A percentile compares a stretch with the other conserved stretches of the same genome.
These are phyloP conservation scores for Monosporascus sp. DNA, from an alignment of 2,329 filamentous ascomycete species.

Conservation along the genomic window DNA sequence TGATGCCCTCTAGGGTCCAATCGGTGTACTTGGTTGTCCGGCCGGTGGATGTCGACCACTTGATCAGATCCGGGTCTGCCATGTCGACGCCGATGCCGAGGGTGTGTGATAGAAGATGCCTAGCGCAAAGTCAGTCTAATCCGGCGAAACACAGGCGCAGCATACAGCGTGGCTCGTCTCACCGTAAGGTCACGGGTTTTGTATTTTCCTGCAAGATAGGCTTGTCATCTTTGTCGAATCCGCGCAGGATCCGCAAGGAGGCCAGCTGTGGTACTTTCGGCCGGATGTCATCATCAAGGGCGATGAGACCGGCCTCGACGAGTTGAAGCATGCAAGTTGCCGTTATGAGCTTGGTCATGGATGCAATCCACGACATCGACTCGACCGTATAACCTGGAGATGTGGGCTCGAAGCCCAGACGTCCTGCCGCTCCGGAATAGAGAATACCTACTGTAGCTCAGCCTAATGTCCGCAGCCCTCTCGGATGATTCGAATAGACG, in stretches of 20 bases:
- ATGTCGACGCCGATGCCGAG: constrained; percentile 41
- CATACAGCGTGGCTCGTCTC: background rate
- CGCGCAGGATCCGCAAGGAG: constrained; percentile 29
- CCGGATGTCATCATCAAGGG: constrained; percentile 33
- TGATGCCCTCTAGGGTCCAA: constrained; percentile 32
- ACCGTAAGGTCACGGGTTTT: constrained; percentile 33
- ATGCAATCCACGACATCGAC: constrained; percentile 34
- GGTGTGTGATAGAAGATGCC: constrained; percentile 43
- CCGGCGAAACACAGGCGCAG: background rate
- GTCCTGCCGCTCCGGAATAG: constrained; percentile 2
- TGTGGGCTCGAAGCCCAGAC: constrained; percentile 13
- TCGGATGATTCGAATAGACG: too few relatives aligned
- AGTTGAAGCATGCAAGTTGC: constrained; percentile 33
- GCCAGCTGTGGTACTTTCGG: constrained; percentile 29
- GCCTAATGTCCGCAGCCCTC: too few relatives aligned
- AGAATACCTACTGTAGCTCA: constrained; percentile 1
- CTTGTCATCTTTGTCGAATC: constrained; percentile 29
- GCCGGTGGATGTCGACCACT: constrained; percentile 34
- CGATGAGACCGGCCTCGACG: constrained; percentile 29
- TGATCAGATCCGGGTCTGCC: constrained; percentile 31
- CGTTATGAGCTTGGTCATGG: constrained; percentile 40
- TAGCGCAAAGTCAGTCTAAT: background rate
- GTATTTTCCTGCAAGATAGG: constrained; percentile 34
- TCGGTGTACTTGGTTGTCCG: constrained; percentile 26
- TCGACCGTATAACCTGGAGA: constrained; percentile 26